phyloP scores from a whole-genome alignment of 805 yeast species.

The Tetrapisispora arboricola region DNA sequence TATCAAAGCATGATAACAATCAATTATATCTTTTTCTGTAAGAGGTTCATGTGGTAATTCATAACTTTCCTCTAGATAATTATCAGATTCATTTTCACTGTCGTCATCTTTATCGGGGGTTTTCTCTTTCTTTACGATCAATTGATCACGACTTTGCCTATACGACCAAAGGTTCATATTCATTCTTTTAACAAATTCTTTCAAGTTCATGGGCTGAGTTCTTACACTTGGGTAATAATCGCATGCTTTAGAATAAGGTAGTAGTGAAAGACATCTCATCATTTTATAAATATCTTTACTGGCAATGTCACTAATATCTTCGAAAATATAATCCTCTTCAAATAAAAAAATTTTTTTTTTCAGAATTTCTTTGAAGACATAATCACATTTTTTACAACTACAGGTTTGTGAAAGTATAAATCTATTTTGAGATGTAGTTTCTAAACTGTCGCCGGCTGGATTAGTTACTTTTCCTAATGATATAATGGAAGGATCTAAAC shows the following conservation, averaged over 20 bases:
- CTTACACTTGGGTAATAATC: slow-evolving; percentile 35
- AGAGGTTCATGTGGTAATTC: slow-evolving; percentile 25
- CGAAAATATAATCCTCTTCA: slow-evolving; percentile 21
- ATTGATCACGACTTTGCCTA: slow-evolving; percentile 18
- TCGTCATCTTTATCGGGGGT: too few species aligned
- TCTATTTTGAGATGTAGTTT: slow-evolving; percentile 6
- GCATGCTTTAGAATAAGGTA: slow-evolving; percentile 36
- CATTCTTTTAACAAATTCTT: slow-evolving; percentile 21
- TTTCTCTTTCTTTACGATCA: slow-evolving; percentile 3
- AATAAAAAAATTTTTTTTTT: slow-evolving; percentile 27
- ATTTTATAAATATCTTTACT: slow-evolving; percentile 31
- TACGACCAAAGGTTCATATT: slow-evolving; percentile 18
- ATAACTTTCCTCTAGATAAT: slow-evolving; percentile 9
- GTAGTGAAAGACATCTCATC: slow-evolving; percentile 27
- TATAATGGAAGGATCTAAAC: slow-evolving; percentile 26
- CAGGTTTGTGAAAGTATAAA: slow-evolving; percentile 26
- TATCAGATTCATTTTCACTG: neutral
- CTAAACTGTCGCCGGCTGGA: neutral
- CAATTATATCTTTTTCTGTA: slow-evolving; percentile 26
- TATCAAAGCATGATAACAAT: slow-evolving; percentile 30
- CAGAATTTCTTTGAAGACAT: slow-evolving; percentile 26
- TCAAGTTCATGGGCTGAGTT: slow-evolving; percentile 32
- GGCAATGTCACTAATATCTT: slow-evolving; percentile 22
- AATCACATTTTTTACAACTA: slow-evolving; percentile 21
- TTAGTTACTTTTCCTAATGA: slow-evolving; percentile 17